Base-by-base conservation (phyloP, 2,329 filamentous ascomycete genomes). In the Bipolaris zeicola region DNA sequence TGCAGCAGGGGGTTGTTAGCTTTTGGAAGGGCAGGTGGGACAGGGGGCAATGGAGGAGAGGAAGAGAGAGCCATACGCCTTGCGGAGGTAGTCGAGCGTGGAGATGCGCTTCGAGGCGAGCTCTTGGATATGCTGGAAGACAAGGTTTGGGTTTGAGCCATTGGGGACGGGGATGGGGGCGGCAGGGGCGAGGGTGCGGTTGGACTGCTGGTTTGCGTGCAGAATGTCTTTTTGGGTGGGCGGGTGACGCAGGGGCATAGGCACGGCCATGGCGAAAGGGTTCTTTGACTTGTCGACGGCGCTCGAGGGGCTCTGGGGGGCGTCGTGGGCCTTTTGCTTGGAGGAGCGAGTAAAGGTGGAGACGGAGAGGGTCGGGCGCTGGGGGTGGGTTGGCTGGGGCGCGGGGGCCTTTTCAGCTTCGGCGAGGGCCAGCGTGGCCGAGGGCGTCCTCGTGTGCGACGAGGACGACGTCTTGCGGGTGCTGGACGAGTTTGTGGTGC, bases 41-140 rank as follows among this genome's bases (percentile, higher is more conserved):
- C 13, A 3, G 41, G 1, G 39, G 10, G 44, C 14, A 14, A 8
- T 50, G 13, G 55, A 49, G 16, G 41, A 1, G 46, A 53, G 26
- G 1, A 36, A 58, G 48, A 54, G 20, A 47, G 14, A 20, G 1
- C 36, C 91, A 67, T 79, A 96, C 92, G 92, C 89, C 79, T 96
- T 96, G 60, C 93, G 87, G 62, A 99, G 77, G 73, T 99, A 99
- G 68, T 96, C 91, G 39, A 99, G 77, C 0, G 95, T 98, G 1
- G 92, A 92, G 80, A 99, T 96, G 66, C 95, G 86, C 81, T 99
- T 99, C 56, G 89, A 89, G 36, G 91, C 89, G 67, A 91, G 86
- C 58, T 98, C 94, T 55, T 94, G 90, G 59, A 99, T 86, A 62
- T 87, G 84, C 64, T 87, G 82, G 72, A 85, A 87, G 53, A 88